Conservation (phyloP, 768 basidiomycete genomes). For the Psilocybe cubensis region DNA sequence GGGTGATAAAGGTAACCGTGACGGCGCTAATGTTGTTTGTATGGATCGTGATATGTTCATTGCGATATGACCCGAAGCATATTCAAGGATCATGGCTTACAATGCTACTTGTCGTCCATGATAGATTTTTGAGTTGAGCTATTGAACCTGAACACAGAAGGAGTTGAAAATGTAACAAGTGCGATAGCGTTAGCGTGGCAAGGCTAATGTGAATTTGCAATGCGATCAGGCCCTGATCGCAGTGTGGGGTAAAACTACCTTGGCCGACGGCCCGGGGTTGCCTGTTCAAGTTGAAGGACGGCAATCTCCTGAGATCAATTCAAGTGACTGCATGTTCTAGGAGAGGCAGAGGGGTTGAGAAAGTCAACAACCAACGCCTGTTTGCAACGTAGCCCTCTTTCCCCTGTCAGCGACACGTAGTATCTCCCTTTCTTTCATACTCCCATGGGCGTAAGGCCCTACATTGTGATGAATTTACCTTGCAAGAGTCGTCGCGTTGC, state of each 20-base stretch:
- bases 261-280: slow-evolving; percentile 11
- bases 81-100: slow-evolving; percentile 40
- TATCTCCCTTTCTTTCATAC: slow-evolving; percentile 6
- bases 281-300: neutral
- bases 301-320: slow-evolving; percentile 14
- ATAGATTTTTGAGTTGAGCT: no score
- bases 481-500: slow-evolving; percentile 25
- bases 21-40: slow-evolving; percentile 38
- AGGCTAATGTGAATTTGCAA: no score
- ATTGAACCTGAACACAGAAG: no score
- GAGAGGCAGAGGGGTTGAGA: neutral
- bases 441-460: slow-evolving; percentile 35
- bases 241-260: slow-evolving; percentile 19
- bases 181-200: no score
- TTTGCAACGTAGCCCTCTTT: slow-evolving; percentile 14
- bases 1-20: slow-evolving; percentile 28
- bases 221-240: slow-evolving; percentile 5
- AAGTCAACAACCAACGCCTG: slow-evolving; percentile 12
- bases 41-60: slow-evolving; percentile 36
- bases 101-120: slow-evolving; percentile 39
- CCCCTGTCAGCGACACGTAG: slow-evolving; percentile 15
- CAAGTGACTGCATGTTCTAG: slow-evolving; percentile 4
- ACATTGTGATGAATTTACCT: slow-evolving; percentile 28
- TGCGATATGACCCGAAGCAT: slow-evolving; percentile 43
- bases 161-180: no score